Evolutionary conservation across 2,329 filamentous ascomycete species (phyloP), one percentile per base, ranked within the genome.

Genomic region (Sphaerostilbella broomeana): DNA sequence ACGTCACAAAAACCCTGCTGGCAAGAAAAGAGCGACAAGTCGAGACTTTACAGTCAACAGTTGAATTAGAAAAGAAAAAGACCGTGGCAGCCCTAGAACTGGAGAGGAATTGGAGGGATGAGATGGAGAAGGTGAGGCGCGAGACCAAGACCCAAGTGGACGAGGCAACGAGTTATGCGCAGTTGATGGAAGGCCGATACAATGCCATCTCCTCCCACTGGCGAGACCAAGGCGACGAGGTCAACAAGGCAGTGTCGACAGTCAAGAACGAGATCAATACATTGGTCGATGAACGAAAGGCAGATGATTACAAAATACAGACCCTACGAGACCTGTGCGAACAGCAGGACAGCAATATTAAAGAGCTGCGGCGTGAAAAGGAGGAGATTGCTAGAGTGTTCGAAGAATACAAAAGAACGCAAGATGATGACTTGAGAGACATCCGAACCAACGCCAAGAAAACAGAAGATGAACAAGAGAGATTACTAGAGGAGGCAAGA

Each of bases 1-100:
- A 75, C 51, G 78, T 86, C 39, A 85, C 83, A 49, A 82, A 82
- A 57, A 77, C 79, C 11, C 65, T 86, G 6, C 69, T 89, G 19
- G 75, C 79, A 42, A 71, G 84, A 42, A 84, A 85, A 54, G 84
- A 88, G 54, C 74, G 84, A 10, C 84, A 86, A 57, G 75, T 88
- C 28, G 80, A 84, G 47, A 76, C 79, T 30, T 59, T 87, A 43
- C 79, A 80, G 51, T 68, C 71, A 7, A 68, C 77, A 13, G 67
- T 87, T 19, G 79, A 83, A 27, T 59, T 69, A 2, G 84, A 88
- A 61, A 73, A 75, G 55, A 70, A 73, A 49, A 73, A 78, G 47
- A 69, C 82, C 3, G 62, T 68, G 16, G 69, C 70, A 15, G 80
- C 82, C 5, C 69, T 75, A 45, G 69, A 72, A 35, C 70, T 75